A percentile compares a stretch with the other conserved stretches of the same genome.
phyloP scores from a whole-genome alignment of 2,329 filamentous ascomycete genomes.

The Trichoderma pleuroti region DNA sequence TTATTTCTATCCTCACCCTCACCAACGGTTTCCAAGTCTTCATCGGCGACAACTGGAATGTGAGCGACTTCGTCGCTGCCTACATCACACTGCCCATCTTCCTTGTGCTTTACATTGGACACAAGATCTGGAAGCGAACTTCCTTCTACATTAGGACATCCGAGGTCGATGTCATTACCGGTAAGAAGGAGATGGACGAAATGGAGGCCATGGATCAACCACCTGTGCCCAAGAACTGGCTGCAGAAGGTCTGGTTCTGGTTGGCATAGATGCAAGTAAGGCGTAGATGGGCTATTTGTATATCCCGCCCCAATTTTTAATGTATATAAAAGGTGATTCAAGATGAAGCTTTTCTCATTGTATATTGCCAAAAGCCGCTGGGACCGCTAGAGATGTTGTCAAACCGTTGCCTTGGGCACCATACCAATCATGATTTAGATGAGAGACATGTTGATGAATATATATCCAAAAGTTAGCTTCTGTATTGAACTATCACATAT shows the following conservation, averaged over 20 bases:
- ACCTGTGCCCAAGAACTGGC: conserved; percentile 48
- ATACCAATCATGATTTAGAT: background rate
- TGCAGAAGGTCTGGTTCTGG: conserved; percentile 56
- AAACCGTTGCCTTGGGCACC: background rate
- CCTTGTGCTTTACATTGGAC: conserved; percentile 55
- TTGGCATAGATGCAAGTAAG: conserved; percentile 37
- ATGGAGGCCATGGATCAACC: conserved; percentile 47
- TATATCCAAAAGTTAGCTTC: background rate
- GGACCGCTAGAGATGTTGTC: background rate
- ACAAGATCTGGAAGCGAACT: conserved; percentile 52
- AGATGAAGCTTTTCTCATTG: background rate
- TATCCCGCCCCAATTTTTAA: background rate
- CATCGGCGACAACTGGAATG: conserved; percentile 61
- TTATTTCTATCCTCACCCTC: conserved; percentile 60
- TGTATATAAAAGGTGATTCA: conserved; percentile 1
- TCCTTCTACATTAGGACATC: conserved; percentile 39
- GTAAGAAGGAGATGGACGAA: conserved; percentile 61
- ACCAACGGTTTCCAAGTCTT: conserved; percentile 77
- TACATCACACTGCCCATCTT: conserved; percentile 64
- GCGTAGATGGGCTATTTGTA: background rate
- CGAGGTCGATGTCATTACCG: conserved; percentile 55
- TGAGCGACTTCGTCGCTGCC: conserved; percentile 59
- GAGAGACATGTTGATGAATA: background rate
- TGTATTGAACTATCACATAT: background rate
- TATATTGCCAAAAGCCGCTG: background rate